Percentiles rank a stretch among this genome's conserved stretches.
Evolutionary conservation across 2,329 filamentous ascomycete species (phyloP).

Genomic region (Fusarium ramigenum): DNA sequence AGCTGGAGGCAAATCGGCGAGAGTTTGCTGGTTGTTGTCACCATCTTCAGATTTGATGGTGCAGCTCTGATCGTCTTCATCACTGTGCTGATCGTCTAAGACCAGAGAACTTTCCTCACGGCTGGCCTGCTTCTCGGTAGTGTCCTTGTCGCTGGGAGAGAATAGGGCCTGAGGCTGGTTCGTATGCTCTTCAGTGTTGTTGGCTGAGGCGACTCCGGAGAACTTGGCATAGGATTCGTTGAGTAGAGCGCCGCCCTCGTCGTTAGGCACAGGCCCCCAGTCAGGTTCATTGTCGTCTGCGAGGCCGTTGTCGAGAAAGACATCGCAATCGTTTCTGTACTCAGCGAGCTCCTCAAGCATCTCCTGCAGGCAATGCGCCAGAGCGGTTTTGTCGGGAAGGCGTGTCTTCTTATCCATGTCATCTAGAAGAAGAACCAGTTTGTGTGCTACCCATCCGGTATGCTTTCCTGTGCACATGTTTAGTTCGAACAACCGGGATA

Average conservation of each 20-base stretch:
- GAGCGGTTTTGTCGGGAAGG: background rate
- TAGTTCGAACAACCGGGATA: background rate
- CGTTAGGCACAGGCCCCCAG: background rate
- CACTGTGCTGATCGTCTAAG: background rate
- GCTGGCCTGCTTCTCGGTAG: background rate
- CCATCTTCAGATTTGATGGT: background rate
- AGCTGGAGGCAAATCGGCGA: fast-evolving
- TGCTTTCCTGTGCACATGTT: background rate
- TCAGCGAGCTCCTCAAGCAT: background rate
- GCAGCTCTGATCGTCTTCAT: background rate
- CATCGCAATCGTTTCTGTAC: background rate
- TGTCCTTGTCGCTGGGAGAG: fast-evolving
- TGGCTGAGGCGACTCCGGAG: background rate
- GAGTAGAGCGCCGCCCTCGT: background rate
- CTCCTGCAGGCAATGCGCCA: fast-evolving
- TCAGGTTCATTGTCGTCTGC: fast-evolving
- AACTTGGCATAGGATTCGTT: background rate
- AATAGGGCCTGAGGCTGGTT: fast-evolving
- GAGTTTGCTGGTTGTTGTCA: background rate
- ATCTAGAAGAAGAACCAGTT: background rate
- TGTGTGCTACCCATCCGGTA: background rate
- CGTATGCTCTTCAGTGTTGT: background rate
- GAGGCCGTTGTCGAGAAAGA: fast-evolving
- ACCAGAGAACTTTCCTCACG: background rate
- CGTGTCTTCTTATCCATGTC: background rate